Base-by-base conservation (phyloP, 129 eudicot species). In the Ambrosia trifida region DNA sequence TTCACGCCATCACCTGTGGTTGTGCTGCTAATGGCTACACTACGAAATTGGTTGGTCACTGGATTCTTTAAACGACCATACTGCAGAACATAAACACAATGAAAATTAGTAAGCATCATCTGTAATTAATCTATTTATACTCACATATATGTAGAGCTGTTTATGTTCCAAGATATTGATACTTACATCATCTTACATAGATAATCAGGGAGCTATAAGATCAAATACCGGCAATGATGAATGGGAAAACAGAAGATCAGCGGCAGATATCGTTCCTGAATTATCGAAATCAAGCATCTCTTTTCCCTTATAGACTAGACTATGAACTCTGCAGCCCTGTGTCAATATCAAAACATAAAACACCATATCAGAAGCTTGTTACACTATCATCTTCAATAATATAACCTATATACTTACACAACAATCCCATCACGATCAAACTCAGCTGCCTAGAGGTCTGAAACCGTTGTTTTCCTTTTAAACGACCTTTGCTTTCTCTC, bases 281-380 rank as follows among this genome's bases (percentile, higher is more conserved):
- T 89, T 89, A 73, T 91, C 98, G 17, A 86, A 81, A 78, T 91
- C 98, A 33, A 91, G 91, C 98, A 91, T 91, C 79, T 88, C 96
- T 81, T 88, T 91, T 16, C 88, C 84, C 84, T 85, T 86, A 59
- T n/a, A n/a, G n/a, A n/a, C n/a, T 76, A 81, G 28, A 91, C 11
- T 3, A 83, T 72, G 57, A 91, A 91, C 67, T 91, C 98, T 71
- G 98, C 95, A 67, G 91, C 96, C 59, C 98, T 91, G 72, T 69
- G 19, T 10, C 4, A 59, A 46, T 49, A 49, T 68, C n/a, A 61
- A 77, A 36, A 47, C 3, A 59, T 20, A 13, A 67, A 58, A 67
- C 49, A 76, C 28, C 74, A 76, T 20, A 64, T 69, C n/a, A 69
- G 56, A 76, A 28, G 3, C 66, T 14, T 28, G 45, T 38, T 28